phyloP scores from a whole-genome alignment of 495 filamentous ascomycete species.

The Podospora pseudoanserina region DNA sequence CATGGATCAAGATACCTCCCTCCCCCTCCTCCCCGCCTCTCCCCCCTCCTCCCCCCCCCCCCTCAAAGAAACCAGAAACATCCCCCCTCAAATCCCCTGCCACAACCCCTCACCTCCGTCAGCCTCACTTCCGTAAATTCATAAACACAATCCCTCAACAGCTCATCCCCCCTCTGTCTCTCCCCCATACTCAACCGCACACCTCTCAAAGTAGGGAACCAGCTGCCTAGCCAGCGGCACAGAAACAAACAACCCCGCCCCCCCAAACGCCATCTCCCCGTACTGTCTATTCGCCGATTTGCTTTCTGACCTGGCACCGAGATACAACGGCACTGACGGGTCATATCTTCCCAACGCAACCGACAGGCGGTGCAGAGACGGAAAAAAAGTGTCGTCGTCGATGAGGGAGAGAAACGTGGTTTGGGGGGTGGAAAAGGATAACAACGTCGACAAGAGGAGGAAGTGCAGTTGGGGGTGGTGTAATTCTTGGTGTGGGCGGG shows the following conservation, averaged over 20 bases:
- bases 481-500: background rate
- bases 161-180: constrained; percentile 48
- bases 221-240: constrained; percentile 55
- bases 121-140: constrained; percentile 52
- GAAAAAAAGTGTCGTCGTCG: constrained; percentile 74
- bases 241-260: constrained; percentile 65
- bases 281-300: constrained; percentile 55
- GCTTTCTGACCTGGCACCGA: constrained; percentile 64
- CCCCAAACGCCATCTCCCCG: constrained; percentile 65
- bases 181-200: constrained; percentile 41
- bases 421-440: constrained; percentile 48
- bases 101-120: constrained; percentile 55
- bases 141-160: constrained; percentile 61
- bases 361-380: constrained; percentile 56
- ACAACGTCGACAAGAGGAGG: constrained; percentile 55
- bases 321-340: constrained; percentile 50
- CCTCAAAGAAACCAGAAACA: constrained; percentile 61
- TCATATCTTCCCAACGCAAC: constrained; percentile 46
- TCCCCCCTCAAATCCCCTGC: constrained; percentile 61
- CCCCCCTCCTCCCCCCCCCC: constrained; percentile 10
- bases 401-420: constrained; percentile 63
- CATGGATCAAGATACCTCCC: too few species aligned
- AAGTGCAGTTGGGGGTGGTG: constrained; percentile 59
- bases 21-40: background rate
- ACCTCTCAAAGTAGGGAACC: constrained; percentile 51